Base-by-base conservation (phyloP, 179 eudicot genomes). In the Silene coronaria region DNA sequence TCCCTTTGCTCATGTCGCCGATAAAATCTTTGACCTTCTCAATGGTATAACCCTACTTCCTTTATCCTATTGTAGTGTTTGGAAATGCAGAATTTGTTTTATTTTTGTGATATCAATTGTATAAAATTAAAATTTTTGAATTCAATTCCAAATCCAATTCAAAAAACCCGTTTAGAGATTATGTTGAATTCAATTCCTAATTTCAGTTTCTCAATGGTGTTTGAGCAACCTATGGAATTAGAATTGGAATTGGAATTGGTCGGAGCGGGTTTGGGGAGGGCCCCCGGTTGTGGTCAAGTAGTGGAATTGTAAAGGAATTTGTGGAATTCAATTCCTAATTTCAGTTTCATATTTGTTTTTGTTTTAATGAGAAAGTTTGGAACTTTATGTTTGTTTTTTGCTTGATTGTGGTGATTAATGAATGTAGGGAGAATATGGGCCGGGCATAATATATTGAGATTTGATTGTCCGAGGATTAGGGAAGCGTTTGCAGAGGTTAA, bases 361-460 rank as follows among this genome's bases (percentile, higher is more conserved):
- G 21, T 12, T 27, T 64, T 64, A 21, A 27, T 17, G 3, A 3
- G 14, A 55, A 46, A 30, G 12, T 51, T 53, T 46, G 65, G 67
- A 19, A 16, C 48, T 46, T 72, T 46, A 30, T 23, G 13, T 4
- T 2, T 58, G 4, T 24, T n/a, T 23, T 23, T 23, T 51, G 67
- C 22, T 8, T 23, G 4, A 36, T 1, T 59, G 48, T 42, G 48
- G 48, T 69, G 13, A 26, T 19, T 57, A 48, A 10, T 68, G 24
- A 71, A 48, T 77, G 64, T 61, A 96, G 97, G 99, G 88, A 86
- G 99, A 77, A 87, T 96, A 70, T 96, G 99, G 99, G 99, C 98
- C 8, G 99, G 99, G 45, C 99, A 96, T 76, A 96, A 96, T 69
- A 96, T 96, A 75, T 60, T 91, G 82, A 86, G 96, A 80, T 96